These are phyloP conservation scores for Thraustochytrium sp. DNA, from an alignment of 352 stramenopile genomes.

Conservation along the genomic window DNA sequence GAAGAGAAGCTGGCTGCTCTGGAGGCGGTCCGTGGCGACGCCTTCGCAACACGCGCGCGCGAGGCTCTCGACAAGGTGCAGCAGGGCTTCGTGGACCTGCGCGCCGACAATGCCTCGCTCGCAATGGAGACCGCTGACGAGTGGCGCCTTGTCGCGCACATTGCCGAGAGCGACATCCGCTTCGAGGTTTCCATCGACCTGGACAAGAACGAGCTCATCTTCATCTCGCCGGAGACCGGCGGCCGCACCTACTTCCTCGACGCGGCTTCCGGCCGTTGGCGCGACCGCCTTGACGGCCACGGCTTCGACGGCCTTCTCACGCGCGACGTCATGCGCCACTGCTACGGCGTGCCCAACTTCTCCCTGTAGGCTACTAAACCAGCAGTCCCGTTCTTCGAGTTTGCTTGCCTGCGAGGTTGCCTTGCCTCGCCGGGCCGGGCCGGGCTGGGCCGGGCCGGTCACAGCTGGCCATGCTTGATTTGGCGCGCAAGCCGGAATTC, in stretches of 20 bases:
- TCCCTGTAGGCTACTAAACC: background rate
- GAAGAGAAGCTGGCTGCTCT: background rate
- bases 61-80: background rate
- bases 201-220: background rate
- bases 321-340: slow-evolving; percentile 34
- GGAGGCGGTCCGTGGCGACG: background rate
- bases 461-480: too few relatives aligned
- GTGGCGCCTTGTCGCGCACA: background rate
- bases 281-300: background rate
- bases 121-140: background rate
- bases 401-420: background rate
- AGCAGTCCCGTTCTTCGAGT: too few relatives aligned
- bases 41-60: background rate
- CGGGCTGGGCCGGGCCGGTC: too few relatives aligned
- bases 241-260: background rate
- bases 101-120: background rate
- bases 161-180: background rate
- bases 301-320: slow-evolving; percentile 35
- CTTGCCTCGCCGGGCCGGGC: too few relatives aligned
- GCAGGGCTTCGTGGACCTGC: background rate
- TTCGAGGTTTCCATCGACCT: background rate
- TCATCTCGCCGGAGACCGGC: background rate
- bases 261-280: background rate
- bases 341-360: slow-evolving; percentile 42
- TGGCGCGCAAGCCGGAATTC: too few relatives aligned